Percentiles rank a stretch among this genome's conserved stretches.
These are phyloP conservation scores for Apium graveolens DNA, from an alignment of 129 eudicot species.

Conservation along the genomic window DNA sequence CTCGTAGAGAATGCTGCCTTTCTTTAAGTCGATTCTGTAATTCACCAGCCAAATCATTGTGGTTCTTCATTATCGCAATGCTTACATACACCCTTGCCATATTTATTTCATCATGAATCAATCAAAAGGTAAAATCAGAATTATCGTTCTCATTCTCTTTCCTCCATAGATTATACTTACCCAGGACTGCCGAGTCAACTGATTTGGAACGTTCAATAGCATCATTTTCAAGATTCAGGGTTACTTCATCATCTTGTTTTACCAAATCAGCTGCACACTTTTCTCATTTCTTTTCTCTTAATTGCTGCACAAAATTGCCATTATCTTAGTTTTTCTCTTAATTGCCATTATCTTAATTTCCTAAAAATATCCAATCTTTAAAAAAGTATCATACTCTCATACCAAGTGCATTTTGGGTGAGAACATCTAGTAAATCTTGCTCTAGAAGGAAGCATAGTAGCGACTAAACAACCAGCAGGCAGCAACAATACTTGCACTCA, in stretches of 20 bases:
- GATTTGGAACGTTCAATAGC: constrained; percentile 92
- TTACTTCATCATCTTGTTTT: constrained; percentile 75
- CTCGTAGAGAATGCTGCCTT: constrained; percentile 85
- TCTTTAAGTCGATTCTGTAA: constrained; percentile 70
- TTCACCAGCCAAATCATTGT: constrained; percentile 59
- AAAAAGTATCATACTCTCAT: too few relatives aligned
- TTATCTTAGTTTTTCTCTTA: too few relatives aligned
- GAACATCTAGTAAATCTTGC: too few relatives aligned
- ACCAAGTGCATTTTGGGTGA: too few relatives aligned
- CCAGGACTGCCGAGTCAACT: constrained; percentile 90
- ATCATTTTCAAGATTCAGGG: constrained; percentile 82
- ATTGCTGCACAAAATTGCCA: constrained; percentile 45
- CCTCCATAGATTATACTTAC: constrained; percentile 96
- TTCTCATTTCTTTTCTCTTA: constrained; percentile 78
- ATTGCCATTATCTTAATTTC: too few relatives aligned
- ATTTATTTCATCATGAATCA: constrained; percentile 88
- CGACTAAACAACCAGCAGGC: too few relatives aligned
- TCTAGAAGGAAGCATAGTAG: too few relatives aligned
- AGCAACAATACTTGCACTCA: too few relatives aligned
- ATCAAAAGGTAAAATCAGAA: constrained; percentile 56
- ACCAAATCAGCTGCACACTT: constrained; percentile 82
- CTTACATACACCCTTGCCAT: constrained; percentile 89
- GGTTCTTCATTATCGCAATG: constrained; percentile 75
- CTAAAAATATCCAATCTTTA: too few relatives aligned
- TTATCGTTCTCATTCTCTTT: constrained; percentile 78